Percentiles rank a stretch among this genome's conserved stretches.
Evolutionary conservation across 306 rosid genomes (phyloP).

Genomic region (Acacia crassicarpa): DNA sequence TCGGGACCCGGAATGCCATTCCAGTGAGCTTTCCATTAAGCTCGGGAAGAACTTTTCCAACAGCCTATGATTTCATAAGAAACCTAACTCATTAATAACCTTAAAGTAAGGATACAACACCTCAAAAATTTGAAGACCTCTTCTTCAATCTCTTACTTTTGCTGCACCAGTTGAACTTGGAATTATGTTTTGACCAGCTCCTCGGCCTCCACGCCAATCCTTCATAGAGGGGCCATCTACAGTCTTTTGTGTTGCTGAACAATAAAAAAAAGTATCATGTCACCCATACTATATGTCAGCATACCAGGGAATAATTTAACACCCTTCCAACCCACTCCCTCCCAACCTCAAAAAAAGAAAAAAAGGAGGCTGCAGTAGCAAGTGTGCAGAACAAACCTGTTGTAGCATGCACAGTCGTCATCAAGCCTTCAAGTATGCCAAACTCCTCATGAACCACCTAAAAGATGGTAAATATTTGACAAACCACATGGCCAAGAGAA

Average conservation of each 20-base stretch:
- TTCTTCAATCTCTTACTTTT: slow-evolving; percentile 51
- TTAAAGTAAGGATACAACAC: not conserved
- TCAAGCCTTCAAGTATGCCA: slow-evolving; percentile 92
- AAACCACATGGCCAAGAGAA: slow-evolving; percentile 1
- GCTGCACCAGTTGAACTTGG: slow-evolving; percentile 99
- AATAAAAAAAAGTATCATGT: slow-evolving; percentile 17
- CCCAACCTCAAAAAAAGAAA: not conserved
- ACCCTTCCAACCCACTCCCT: not conserved
- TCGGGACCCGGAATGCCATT: slow-evolving; percentile 99
- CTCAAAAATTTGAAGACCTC: not conserved
- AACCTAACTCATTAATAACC: slow-evolving; percentile 4
- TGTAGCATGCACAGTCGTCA: slow-evolving; percentile 99
- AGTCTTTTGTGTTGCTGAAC: slow-evolving; percentile 94
- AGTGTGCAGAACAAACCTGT: slow-evolving; percentile 62
- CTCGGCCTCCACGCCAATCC: slow-evolving; percentile 99
- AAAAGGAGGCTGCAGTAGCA: not conserved
- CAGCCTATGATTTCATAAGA: slow-evolving; percentile 62
- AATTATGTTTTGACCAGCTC: slow-evolving; percentile 91
- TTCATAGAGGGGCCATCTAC: slow-evolving; percentile 99
- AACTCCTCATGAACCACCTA: slow-evolving; percentile 97
- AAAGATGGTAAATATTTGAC: not conserved
- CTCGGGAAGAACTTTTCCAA: slow-evolving; percentile 97
- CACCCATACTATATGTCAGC: slow-evolving; percentile 5
- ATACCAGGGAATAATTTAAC: slow-evolving; percentile 6
- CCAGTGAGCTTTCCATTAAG: slow-evolving; percentile 98